Evolutionary conservation across 176 grass and related monocot genomes (phyloP).

Genomic region (Sorghum bicolor): Sorghum_bicolor_NCBIv3 NC_012871.2:63682501-63683000

Average conservation of each 20-base stretch:
- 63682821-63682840: not conserved
- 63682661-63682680: fast-evolving
- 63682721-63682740: not conserved
- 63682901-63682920: not conserved
- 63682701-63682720: not conserved
- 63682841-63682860: too few species aligned
- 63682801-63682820: not conserved
- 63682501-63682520: not conserved
- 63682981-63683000: not conserved
- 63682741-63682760: not conserved
- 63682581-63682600: not conserved
- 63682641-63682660: not conserved
- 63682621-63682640: not conserved
- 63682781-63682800: not conserved
- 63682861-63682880: not conserved
- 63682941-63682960: not conserved
- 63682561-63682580: not conserved
- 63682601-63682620: not conserved
- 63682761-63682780: not conserved
- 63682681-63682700: not conserved
- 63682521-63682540: not conserved
- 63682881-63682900: not conserved
- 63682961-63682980: not conserved
- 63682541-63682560: not conserved
- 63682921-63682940: not conserved